phyloP scores from a whole-genome alignment of 129 eudicot species.

The Rutidosis leptorrhynchoides region DNA sequence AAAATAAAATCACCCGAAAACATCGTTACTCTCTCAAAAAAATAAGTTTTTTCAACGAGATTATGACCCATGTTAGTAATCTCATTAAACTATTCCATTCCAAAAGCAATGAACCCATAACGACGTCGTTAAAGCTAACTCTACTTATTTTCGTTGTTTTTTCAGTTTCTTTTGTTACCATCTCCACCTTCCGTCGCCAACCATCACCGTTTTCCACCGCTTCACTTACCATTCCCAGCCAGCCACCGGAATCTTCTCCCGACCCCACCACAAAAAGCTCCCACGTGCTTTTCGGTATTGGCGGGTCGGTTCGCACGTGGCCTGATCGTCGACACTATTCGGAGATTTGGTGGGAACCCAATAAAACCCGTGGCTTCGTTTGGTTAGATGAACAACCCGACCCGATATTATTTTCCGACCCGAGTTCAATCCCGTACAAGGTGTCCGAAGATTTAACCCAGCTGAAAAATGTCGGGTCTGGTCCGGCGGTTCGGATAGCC shows the following conservation, averaged over 20 bases:
- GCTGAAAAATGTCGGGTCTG: conserved; percentile 33
- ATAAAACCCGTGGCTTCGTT: conserved; percentile 64
- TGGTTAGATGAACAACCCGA: conserved; percentile 64
- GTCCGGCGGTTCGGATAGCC: conserved; percentile 69
- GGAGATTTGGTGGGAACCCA: conserved; percentile 78
- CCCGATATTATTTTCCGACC: conserved; percentile 27
- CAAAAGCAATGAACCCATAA: conserved; percentile 33
- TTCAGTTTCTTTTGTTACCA: conserved; percentile 34
- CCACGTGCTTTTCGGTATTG: conserved; percentile 75
- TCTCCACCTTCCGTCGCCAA: conserved; percentile 30
- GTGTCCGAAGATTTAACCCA: conserved; percentile 45
- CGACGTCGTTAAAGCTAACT: conserved; percentile 34
- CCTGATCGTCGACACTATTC: conserved; percentile 42
- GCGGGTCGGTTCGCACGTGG: conserved; percentile 79
- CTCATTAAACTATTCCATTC: conserved; percentile 22
- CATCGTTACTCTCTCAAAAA: neutral
- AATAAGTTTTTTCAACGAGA: conserved; percentile 12
- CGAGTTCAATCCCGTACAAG: conserved; percentile 35
- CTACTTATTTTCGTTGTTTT: conserved; percentile 24
- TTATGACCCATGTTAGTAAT: conserved; percentile 30
- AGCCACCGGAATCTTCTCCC: conserved; percentile 15
- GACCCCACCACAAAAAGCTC: conserved; percentile 42
- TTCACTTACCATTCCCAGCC: neutral
- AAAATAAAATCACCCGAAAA: neutral
- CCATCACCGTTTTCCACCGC: neutral